Conservation (phyloP, 345 rosid species). For the Eucalyptus curtisii region DNA sequence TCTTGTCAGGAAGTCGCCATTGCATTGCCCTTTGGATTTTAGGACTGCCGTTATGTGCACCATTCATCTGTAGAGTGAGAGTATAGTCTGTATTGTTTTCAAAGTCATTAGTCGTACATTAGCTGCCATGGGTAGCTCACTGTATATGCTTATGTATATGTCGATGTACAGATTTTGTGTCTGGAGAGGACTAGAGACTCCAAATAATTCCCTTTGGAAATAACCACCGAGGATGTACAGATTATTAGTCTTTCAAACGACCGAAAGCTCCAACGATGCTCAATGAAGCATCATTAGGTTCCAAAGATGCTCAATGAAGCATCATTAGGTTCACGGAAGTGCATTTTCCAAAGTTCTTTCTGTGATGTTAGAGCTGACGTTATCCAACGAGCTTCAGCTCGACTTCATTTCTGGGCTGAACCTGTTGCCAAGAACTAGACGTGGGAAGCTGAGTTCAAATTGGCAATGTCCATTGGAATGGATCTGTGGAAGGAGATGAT, state of each 20-base stretch:
- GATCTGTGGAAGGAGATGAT: not conserved
- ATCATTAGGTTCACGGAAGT: not conserved
- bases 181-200: not conserved
- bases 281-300: not conserved
- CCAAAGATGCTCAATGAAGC: not conserved
- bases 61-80: constrained; percentile 28
- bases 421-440: not conserved
- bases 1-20: constrained; percentile 37
- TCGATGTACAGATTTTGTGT: not conserved
- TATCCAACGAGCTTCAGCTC: not conserved
- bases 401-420: not conserved
- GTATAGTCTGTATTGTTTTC: not conserved
- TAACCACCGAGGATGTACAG: not conserved
- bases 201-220: not conserved
- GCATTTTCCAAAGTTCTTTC: not conserved
- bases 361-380: not conserved
- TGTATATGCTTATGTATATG: not conserved
- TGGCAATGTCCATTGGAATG: not conserved
- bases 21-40: constrained; percentile 40
- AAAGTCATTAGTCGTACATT: not conserved
- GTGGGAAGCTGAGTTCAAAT: not conserved
- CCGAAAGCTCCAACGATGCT: not conserved
- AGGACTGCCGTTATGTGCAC: constrained; percentile 59
- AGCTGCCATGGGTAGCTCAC: not conserved
- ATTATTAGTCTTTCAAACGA: not conserved